These are phyloP conservation scores for Ustilago esculenta DNA, from an alignment of 1,284 basidiomycete species.

Conservation along the genomic window DNA sequence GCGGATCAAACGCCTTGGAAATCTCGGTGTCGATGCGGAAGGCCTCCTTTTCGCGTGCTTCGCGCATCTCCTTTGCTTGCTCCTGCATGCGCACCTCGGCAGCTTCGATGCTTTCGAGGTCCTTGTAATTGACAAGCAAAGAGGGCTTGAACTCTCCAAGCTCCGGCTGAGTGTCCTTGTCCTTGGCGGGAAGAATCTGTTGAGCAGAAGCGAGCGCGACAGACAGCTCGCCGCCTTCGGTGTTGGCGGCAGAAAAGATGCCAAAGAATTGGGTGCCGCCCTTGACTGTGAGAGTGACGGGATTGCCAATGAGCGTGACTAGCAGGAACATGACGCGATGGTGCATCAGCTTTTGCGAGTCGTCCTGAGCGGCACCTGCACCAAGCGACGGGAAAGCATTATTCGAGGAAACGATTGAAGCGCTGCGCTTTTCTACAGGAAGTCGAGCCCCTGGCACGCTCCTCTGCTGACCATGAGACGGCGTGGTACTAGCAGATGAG, in stretches of 20 bases:
- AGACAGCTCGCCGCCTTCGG: slow-evolving; percentile 49
- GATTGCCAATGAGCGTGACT: slow-evolving; percentile 52
- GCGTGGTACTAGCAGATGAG: slow-evolving; percentile 9
- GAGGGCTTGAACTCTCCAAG: slow-evolving; percentile 49
- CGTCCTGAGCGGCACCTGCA: slow-evolving; percentile 13
- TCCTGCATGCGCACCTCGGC: slow-evolving; percentile 52
- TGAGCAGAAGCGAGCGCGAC: slow-evolving; percentile 57
- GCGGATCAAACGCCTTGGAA: slow-evolving; percentile 49
- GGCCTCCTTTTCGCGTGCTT: slow-evolving; percentile 46
- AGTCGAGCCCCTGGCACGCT: slow-evolving; percentile 14
- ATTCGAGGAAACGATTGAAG: slow-evolving; percentile 7
- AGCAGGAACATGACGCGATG: slow-evolving; percentile 55
- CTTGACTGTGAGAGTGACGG: slow-evolving; percentile 55
- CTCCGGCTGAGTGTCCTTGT: slow-evolving; percentile 14
- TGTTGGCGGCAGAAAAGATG: slow-evolving; percentile 55
- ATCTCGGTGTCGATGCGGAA: slow-evolving; percentile 63
- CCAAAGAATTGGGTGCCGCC: slow-evolving; percentile 57
- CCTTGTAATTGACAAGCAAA: slow-evolving; percentile 52
- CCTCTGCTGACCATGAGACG: slow-evolving; percentile 8
- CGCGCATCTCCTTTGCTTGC: slow-evolving; percentile 46
- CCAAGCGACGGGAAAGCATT: slow-evolving; percentile 33
- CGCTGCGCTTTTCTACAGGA: slow-evolving; percentile 4
- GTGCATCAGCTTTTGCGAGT: slow-evolving; percentile 47
- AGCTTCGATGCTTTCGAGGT: slow-evolving; percentile 52
- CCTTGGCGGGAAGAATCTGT: slow-evolving; percentile 38